These are phyloP conservation scores for Saturnispora besseyi DNA, from an alignment of 805 yeast species.

Conservation along the genomic window DNA sequence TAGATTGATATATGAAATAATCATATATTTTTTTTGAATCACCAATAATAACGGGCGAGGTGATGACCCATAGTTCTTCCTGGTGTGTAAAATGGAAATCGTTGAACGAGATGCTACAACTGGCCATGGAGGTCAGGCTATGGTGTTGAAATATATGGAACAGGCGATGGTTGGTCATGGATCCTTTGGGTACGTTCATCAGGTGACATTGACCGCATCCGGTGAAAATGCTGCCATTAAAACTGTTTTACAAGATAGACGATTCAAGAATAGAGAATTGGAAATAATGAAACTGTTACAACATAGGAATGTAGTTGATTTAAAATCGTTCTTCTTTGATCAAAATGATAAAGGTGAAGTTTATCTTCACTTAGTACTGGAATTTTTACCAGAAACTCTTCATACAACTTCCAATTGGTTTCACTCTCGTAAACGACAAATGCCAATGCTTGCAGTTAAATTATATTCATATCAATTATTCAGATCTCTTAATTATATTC, in stretches of 20 bases:
- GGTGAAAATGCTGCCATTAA: constrained; percentile 85
- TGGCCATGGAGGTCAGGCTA: constrained; percentile 2
- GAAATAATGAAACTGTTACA: constrained; percentile 88
- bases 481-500: constrained; percentile 74
- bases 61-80: background rate
- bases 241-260: constrained; percentile 89
- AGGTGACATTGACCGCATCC: constrained; percentile 65
- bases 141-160: constrained; percentile 61
- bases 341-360: constrained; percentile 58
- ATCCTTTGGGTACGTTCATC: constrained; percentile 97
- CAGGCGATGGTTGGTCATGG: constrained; percentile 96
- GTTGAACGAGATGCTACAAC: constrained; percentile 3
- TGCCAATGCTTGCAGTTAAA: constrained; percentile 88
- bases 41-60: background rate
- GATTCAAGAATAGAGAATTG: constrained; percentile 90
- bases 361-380: constrained; percentile 82
- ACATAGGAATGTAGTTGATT: constrained; percentile 81
- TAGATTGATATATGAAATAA: too few relatives aligned
- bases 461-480: constrained; percentile 70
- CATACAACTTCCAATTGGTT: constrained; percentile 85
- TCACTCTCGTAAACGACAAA: constrained; percentile 58
- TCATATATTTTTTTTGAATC: too few relatives aligned
- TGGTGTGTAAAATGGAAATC: background rate
- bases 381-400: constrained; percentile 91
- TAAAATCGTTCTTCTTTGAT: constrained; percentile 79